Conservation (phyloP, 495 filamentous ascomycete species). For the Penicillium arizonense region DNA sequence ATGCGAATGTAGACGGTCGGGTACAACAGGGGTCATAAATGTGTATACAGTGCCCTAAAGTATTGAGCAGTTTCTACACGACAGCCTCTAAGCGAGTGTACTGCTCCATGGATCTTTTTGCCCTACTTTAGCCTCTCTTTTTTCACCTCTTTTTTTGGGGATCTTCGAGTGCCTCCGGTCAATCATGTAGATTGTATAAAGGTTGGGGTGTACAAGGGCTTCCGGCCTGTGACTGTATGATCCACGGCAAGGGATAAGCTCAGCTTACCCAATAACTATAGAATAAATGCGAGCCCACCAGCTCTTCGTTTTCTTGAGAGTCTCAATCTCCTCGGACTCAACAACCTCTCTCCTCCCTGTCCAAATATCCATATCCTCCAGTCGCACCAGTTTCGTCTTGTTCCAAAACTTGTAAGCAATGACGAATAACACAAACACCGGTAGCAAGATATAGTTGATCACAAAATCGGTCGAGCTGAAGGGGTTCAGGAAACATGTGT, state of each 20-base stretch:
- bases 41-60: too few species aligned
- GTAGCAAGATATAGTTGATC: conserved; percentile 65
- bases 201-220: too few species aligned
- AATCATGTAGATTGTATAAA: too few species aligned
- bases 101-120: too few species aligned
- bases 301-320: not conserved
- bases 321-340: conserved; percentile 10
- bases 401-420: conserved; percentile 57
- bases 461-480: conserved; percentile 61
- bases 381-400: conserved; percentile 51
- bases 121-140: too few species aligned
- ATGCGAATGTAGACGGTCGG: too few species aligned
- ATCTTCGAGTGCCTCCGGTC: too few species aligned
- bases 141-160: too few species aligned
- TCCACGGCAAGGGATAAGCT: not conserved
- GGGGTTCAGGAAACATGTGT: conserved; percentile 51
- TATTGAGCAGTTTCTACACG: too few species aligned
- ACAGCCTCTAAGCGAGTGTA: too few species aligned
- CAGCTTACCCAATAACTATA: conserved; percentile 25
- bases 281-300: conserved; percentile 21
- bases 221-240: too few species aligned
- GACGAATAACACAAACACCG: conserved; percentile 61
- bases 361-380: conserved; percentile 60
- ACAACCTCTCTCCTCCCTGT: conserved; percentile 49
- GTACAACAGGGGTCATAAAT: too few species aligned